phyloP scores from a whole-genome alignment of 2,329 filamentous ascomycete genomes.

The Cadophora luteo-olivacea region DNA sequence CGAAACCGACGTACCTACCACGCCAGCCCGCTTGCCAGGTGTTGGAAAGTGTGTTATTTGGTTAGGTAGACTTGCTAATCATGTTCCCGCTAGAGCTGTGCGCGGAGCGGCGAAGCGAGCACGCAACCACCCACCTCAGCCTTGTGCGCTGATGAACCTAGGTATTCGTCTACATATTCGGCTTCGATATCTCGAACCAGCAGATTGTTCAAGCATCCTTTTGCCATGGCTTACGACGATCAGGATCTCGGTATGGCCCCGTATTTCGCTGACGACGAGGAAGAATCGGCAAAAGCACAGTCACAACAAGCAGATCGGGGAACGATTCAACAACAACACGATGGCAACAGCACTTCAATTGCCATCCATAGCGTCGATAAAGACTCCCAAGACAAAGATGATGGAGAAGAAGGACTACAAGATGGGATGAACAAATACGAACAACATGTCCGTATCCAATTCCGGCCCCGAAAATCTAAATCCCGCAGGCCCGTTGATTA shows the following conservation, averaged over 20 bases:
- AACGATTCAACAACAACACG: neutral
- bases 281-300: neutral
- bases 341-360: neutral
- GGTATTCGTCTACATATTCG: too few relatives aligned
- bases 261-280: neutral
- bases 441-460: too few relatives aligned
- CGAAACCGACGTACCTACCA: neutral
- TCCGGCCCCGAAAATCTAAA: too few relatives aligned
- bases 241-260: neutral
- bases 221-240: neutral
- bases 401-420: neutral
- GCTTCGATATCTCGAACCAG: neutral
- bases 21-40: neutral
- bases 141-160: neutral
- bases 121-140: neutral
- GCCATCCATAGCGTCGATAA: neutral
- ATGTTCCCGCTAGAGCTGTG: neutral
- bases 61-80: neutral
- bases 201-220: neutral
- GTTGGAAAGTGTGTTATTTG: neutral
- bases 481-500: neutral
- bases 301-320: neutral
- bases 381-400: neutral
- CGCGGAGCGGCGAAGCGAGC: too few relatives aligned
- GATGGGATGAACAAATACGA: too few relatives aligned